Conservation (phyloP, 352 stramenopile genomes). For the Globisporangium polare region DNA sequence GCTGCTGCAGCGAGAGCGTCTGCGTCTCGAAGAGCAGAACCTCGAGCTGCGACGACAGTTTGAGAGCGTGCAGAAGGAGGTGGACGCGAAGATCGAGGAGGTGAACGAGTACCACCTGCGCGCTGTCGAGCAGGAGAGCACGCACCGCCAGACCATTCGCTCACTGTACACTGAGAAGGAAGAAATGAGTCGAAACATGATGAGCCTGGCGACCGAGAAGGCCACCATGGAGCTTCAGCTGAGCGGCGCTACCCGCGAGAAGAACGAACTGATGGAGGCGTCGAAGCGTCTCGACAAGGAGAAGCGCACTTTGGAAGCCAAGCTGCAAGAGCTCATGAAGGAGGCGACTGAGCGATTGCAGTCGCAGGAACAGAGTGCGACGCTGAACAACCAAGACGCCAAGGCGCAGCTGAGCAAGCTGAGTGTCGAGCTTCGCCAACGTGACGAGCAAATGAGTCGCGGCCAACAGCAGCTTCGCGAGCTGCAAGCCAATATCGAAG, state of each 20-base stretch:
- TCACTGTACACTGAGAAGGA: constrained; percentile 61
- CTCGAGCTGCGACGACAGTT: constrained; percentile 39
- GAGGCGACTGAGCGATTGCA: constrained; percentile 47
- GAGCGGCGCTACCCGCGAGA: constrained; percentile 26
- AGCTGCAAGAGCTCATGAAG: constrained; percentile 44
- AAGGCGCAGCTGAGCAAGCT: constrained; percentile 38
- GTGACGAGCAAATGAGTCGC: constrained; percentile 46
- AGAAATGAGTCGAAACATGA: constrained; percentile 45
- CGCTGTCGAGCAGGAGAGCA: constrained; percentile 41
- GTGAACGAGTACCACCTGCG: constrained; percentile 35
- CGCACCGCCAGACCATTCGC: constrained; percentile 45
- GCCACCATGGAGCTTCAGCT: constrained; percentile 47
- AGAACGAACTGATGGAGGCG: constrained; percentile 23
- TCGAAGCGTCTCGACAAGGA: constrained; percentile 49
- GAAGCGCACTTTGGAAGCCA: constrained; percentile 44
- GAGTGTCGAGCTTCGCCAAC: constrained; percentile 30
- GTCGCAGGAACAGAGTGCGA: constrained; percentile 37
- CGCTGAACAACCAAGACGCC: constrained; percentile 39
- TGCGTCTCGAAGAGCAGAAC: constrained; percentile 64
- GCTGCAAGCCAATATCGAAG: constrained; percentile 25
- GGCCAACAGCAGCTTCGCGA: constrained; percentile 33
- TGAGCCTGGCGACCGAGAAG: constrained; percentile 45
- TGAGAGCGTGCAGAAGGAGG: constrained; percentile 35
- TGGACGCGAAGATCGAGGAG: constrained; percentile 42
- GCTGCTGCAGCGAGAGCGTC: constrained; percentile 43